phyloP scores from a whole-genome alignment of 2,329 filamentous ascomycete species.

The Hawksworthiomyces lignivorus region DNA sequence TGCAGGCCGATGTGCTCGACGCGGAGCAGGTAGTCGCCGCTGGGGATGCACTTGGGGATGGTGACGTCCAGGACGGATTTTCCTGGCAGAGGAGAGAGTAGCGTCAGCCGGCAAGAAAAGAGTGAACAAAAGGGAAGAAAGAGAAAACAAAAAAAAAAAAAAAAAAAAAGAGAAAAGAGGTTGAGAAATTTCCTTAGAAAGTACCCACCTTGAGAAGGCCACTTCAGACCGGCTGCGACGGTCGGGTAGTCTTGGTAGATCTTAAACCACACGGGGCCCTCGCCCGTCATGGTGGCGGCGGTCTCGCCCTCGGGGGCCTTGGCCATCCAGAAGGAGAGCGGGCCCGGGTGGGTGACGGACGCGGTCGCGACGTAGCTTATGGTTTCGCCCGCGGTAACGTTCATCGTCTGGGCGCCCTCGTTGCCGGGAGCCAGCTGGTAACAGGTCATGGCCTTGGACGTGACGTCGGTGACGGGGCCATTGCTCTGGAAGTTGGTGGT shows the following conservation, averaged over 20 bases:
- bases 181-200: conserved; percentile 2
- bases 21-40: conserved; percentile 29
- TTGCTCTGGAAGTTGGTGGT: conserved; percentile 44
- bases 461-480: conserved; percentile 40
- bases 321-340: conserved; percentile 33
- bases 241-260: conserved; percentile 32
- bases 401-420: conserved; percentile 32
- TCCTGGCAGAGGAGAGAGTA: too few species aligned
- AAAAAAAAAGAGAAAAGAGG: too few species aligned
- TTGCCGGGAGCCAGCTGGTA: conserved; percentile 36
- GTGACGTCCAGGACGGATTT: conserved; percentile 19
- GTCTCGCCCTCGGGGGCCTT: conserved; percentile 29
- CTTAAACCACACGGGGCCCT: conserved; percentile 34
- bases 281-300: conserved; percentile 29
- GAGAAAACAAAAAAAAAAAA: not conserved
- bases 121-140: too few species aligned
- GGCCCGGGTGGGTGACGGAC: conserved; percentile 31
- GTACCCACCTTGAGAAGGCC: conserved; percentile 32
- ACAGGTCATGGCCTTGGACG: conserved; percentile 40
- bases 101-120: too few species aligned
- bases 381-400: conserved; percentile 34
- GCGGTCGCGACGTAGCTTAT: conserved; percentile 33
- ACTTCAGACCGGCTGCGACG: conserved; percentile 26
- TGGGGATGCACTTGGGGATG: conserved; percentile 25
- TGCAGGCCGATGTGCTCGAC: conserved; percentile 30